Evolutionary conservation across 2,329 filamentous ascomycete genomes (phyloP).

Genomic region (Camptophora hylomeconis): DNA sequence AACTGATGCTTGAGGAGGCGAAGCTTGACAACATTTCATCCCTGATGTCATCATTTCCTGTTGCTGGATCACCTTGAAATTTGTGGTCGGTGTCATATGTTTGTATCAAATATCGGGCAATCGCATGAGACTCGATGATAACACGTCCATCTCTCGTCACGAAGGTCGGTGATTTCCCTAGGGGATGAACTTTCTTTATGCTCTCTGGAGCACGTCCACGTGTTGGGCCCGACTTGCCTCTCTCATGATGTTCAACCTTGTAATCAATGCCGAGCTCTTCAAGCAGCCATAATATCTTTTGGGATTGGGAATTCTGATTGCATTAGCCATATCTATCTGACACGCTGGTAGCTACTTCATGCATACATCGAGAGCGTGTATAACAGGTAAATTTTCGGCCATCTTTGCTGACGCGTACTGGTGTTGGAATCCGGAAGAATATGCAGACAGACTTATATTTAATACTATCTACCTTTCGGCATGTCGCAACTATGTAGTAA

Average conservation of each 20-base stretch:
- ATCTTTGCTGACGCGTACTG: constrained; percentile 6
- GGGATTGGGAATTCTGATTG: constrained; percentile 49
- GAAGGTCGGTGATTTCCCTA: constrained; percentile 64
- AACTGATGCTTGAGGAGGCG: constrained; percentile 17
- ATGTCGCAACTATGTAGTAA: too few relatives aligned
- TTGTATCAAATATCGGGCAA: constrained; percentile 21
- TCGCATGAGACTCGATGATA: constrained; percentile 21
- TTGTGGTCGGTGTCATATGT: constrained; percentile 20
- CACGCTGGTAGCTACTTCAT: neutral
- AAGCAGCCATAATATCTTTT: constrained; percentile 73
- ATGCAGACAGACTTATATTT: neutral
- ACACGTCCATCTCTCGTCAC: constrained; percentile 18
- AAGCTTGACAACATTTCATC: constrained; percentile 21
- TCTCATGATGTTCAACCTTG: constrained; percentile 66
- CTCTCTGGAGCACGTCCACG: constrained; percentile 52
- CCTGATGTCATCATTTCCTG: constrained; percentile 17
- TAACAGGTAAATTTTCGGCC: constrained; percentile 11
- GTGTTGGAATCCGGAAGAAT: too few relatives aligned
- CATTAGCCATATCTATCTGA: neutral
- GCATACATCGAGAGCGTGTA: constrained; percentile 15
- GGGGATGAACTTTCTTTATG: constrained; percentile 63
- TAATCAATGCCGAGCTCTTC: constrained; percentile 71
- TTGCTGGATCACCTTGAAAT: constrained; percentile 14
- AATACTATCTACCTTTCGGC: too few relatives aligned
- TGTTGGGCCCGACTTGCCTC: constrained; percentile 26